phyloP scores from a whole-genome alignment of 1,284 basidiomycete genomes.

The Ceratobasidium sp. region DNA sequence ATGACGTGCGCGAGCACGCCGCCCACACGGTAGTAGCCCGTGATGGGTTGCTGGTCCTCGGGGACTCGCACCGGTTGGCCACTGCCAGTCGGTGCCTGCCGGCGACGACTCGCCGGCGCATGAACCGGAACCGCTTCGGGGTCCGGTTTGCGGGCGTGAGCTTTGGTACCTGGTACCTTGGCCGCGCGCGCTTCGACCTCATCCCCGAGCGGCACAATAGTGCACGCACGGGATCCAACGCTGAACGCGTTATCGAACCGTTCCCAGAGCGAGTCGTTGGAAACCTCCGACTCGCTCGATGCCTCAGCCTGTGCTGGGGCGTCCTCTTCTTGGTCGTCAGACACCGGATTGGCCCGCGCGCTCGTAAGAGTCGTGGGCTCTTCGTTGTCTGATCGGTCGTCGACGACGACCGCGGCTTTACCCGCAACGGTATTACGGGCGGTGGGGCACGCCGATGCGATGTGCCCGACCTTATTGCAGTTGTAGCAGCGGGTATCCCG shows the following conservation, averaged over 20 bases:
- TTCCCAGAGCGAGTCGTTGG: neutral
- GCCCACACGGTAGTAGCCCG: constrained; percentile 3
- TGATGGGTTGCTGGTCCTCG: constrained; percentile 15
- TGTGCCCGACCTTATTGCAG: neutral
- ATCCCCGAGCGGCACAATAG: constrained; percentile 9
- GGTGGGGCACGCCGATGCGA: neutral
- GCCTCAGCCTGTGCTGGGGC: constrained; percentile 5
- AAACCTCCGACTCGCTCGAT: neutral
- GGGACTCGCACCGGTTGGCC: constrained; percentile 5
- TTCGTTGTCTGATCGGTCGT: neutral
- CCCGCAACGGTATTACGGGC: neutral
- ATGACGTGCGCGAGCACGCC: constrained; percentile 3
- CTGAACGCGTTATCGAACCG: neutral
- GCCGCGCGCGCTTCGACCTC: neutral
- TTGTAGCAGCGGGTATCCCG: constrained; percentile 4
- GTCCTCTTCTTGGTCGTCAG: neutral
- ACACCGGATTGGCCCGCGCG: neutral
- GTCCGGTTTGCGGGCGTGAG: neutral
- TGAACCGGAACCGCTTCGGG: neutral
- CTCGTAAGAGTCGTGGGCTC: neutral
- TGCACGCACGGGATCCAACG: neutral
- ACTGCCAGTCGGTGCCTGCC: too few species aligned
- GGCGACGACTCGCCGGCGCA: neutral
- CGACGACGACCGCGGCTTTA: neutral
- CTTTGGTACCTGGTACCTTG: neutral